Base-by-base conservation (phyloP, 2,329 filamentous ascomycete genomes). In the Biscogniauxia mediterranea region DNA sequence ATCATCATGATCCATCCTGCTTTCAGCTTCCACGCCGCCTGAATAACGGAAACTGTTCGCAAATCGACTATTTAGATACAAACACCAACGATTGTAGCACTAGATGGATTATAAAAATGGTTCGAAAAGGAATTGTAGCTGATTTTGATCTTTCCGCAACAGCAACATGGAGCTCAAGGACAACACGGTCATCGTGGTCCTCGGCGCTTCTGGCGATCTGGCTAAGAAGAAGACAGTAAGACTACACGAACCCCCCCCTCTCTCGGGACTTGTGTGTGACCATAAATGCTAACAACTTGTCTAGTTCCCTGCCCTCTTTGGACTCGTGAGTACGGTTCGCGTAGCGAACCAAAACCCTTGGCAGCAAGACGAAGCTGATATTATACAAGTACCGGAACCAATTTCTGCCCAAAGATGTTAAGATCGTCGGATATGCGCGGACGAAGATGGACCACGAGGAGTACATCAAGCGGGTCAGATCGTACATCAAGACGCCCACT, bases 391-490 rank as follows among this genome's bases (percentile, higher is more conserved):
- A 94, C 83, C 92, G 95, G 76, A 99, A 99, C 83, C 94, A 97
- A 80, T 99, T 98, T 83, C 91, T 99, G 56, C 95, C 88, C 72
- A 96, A 96, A 80, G 93, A 96, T 79, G 93, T 97, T 80, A 91
- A 89, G 79, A 97, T 99, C 76, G 88, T 99, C 73, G 95, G 95
- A 83, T 99, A 99, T 92, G 95, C 95, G 72, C 89, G 95, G 76
- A 99, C 95, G 71, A 97, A 97, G 85, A 99, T 99, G 95, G 93
- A 98, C 81, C 93, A 94, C 74, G 89, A 92, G 67, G 95, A 99
- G 79, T 98, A 91, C 82, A 85, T 98, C 75, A 91, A 89, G 80
- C 88, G 95, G 70, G 93, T 99, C 79, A 94, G 91, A 81, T 97
- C 93, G 63, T 96, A 97, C 82, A 99, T 99, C 83, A 98, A 99